These are phyloP conservation scores for Pichia sp. DNA, from an alignment of 1,139 yeast genomes.

Conservation along the genomic window DNA sequence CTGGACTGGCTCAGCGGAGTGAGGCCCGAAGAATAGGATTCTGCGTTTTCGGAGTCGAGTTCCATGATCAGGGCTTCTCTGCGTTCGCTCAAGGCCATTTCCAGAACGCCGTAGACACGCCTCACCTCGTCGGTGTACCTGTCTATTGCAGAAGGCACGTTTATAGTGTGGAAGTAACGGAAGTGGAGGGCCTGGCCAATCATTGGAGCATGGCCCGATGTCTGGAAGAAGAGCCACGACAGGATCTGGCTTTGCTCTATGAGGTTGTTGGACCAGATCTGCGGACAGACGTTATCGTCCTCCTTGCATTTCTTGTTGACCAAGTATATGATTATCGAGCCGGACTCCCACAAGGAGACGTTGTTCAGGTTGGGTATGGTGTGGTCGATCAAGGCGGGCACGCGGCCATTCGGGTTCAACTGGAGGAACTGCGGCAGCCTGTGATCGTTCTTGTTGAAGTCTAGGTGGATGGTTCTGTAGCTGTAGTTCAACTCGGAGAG, in stretches of 20 bases:
- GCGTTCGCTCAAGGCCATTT: conserved; percentile 91
- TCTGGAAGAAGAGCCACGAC: conserved; percentile 91
- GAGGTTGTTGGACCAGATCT: conserved; percentile 75
- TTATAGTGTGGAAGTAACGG: conserved; percentile 82
- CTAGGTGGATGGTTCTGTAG: conserved; percentile 80
- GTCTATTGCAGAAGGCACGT: conserved; percentile 84
- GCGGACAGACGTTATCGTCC: conserved; percentile 53
- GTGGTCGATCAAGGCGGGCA: conserved; percentile 81
- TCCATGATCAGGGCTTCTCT: conserved; percentile 90
- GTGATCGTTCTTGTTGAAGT: conserved; percentile 86
- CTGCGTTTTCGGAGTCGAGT: conserved; percentile 79
- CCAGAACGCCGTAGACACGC: conserved; percentile 89
- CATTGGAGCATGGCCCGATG: conserved; percentile 97
- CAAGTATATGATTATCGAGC: conserved; percentile 78
- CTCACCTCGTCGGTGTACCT: conserved; percentile 91
- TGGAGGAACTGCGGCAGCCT: conserved; percentile 89
- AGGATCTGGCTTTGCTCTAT: conserved; percentile 82
- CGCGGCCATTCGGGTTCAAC: conserved; percentile 90
- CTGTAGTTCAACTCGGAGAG: conserved; percentile 76
- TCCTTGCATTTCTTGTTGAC: conserved; percentile 65
- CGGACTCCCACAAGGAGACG: conserved; percentile 87
- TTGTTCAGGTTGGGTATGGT: conserved; percentile 19
- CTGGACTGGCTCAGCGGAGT: conserved; percentile 82
- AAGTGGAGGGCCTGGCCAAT: conserved; percentile 96
- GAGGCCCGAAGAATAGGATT: conserved; percentile 85